phyloP scores from a whole-genome alignment of 2,329 filamentous ascomycete genomes.

The Colletotrichum sp. region DNA sequence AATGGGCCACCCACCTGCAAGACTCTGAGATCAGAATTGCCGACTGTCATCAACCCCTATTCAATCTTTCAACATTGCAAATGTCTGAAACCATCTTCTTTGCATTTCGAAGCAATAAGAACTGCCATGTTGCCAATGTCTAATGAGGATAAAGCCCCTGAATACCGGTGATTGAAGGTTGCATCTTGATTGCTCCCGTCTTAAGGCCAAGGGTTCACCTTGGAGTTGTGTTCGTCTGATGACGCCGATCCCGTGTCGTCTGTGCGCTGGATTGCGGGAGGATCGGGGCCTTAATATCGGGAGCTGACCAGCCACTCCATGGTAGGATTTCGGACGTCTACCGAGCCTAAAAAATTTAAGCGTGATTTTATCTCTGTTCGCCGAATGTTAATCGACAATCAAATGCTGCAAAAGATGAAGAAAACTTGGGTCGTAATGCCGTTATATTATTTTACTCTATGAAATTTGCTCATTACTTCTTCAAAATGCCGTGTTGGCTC shows the following conservation, averaged over 20 bases:
- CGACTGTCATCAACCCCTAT: background rate
- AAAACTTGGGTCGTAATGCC: background rate
- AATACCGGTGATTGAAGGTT: background rate
- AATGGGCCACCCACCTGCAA: background rate
- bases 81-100: background rate
- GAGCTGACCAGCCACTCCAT: background rate
- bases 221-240: background rate
- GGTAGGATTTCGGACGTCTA: background rate
- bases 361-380: background rate
- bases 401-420: background rate
- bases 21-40: background rate
- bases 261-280: background rate
- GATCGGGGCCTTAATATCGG: background rate
- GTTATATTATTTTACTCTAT: background rate
- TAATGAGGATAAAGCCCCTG: background rate
- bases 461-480: background rate
- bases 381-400: background rate
- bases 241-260: background rate
- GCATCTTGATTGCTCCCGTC: background rate
- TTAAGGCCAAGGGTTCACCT: background rate
- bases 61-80: background rate
- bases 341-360: background rate
- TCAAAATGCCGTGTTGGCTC: slow-evolving; percentile 5
- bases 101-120: background rate
- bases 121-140: background rate